Conservation (phyloP, 2,329 filamentous ascomycete species). For the Aspergillus sp. region DNA sequence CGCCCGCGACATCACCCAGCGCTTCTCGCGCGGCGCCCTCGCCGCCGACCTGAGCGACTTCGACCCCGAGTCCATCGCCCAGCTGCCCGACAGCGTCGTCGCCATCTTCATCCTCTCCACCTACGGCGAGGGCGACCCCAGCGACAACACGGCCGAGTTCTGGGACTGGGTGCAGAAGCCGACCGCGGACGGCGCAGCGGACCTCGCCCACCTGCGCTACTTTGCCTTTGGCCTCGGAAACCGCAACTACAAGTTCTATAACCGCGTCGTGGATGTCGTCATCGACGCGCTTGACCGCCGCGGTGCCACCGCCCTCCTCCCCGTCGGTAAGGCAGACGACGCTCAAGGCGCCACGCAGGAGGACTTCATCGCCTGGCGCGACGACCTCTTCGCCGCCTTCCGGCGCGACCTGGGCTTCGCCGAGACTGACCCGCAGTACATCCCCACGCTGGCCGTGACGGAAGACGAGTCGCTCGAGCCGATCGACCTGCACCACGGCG, state of each 20-base stretch:
- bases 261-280: constrained; percentile 86
- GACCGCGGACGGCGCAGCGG: constrained; percentile 55
- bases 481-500: constrained; percentile 78
- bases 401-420: constrained; percentile 74
- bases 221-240: constrained; percentile 91
- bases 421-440: constrained; percentile 85
- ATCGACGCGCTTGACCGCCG: constrained; percentile 71
- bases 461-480: constrained; percentile 67
- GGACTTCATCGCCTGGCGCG: constrained; percentile 94
- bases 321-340: constrained; percentile 86
- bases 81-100: constrained; percentile 76
- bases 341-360: constrained; percentile 94
- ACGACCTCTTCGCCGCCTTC: constrained; percentile 83
- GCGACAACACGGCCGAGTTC: constrained; percentile 92
- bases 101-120: constrained; percentile 89
- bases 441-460: constrained; percentile 76
- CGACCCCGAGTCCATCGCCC: constrained; percentile 81
- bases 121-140: constrained; percentile 93
- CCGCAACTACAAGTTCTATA: constrained; percentile 97
- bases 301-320: constrained; percentile 72
- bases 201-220: constrained; percentile 68
- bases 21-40: constrained; percentile 92
- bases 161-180: constrained; percentile 76
- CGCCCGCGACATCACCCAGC: constrained; percentile 84
- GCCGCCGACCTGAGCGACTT: constrained; percentile 91